phyloP scores from a whole-genome alignment of 2,329 filamentous ascomycete genomes.

The Pestalotiopsis sp. region DNA sequence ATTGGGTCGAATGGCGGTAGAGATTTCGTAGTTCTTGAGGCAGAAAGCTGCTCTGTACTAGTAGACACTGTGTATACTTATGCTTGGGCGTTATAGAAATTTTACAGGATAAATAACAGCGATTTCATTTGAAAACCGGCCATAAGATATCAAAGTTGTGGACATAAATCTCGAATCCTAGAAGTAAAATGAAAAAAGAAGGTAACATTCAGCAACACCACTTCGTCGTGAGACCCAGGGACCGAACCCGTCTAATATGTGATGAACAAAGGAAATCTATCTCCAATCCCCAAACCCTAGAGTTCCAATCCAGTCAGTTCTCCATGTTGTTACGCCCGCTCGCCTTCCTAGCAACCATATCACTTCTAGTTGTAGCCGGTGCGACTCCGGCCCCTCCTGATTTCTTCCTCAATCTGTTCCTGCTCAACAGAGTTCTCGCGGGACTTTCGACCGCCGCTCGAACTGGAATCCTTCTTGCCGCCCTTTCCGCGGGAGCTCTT shows the following conservation, averaged over 20 bases:
- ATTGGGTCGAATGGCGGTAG: neutral
- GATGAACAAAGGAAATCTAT: neutral
- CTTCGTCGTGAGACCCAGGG: neutral
- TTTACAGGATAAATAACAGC: neutral
- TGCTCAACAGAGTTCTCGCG: conserved; percentile 11
- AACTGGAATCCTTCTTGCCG: conserved; percentile 2
- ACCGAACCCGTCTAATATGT: neutral
- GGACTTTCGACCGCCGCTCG: conserved; percentile 8
- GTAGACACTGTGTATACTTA: no score
- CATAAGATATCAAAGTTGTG: no score
- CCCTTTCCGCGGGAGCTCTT: conserved; percentile 4
- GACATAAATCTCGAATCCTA: no score
- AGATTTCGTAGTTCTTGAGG: no score
- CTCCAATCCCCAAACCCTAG: neutral
- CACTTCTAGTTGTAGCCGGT: conserved; percentile 14
- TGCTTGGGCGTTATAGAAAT: neutral
- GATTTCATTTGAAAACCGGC: no score
- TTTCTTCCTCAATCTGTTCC: conserved; percentile 10
- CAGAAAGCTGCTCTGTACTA: no score
- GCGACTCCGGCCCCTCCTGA: conserved; percentile 12
- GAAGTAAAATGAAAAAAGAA: neutral
- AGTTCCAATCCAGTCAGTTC: neutral
- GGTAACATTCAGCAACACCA: neutral
- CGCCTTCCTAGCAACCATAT: neutral
- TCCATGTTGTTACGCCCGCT: neutral